phyloP scores from a whole-genome alignment of 2,329 filamentous ascomycete species.

The Penicillium thymicola region DNA sequence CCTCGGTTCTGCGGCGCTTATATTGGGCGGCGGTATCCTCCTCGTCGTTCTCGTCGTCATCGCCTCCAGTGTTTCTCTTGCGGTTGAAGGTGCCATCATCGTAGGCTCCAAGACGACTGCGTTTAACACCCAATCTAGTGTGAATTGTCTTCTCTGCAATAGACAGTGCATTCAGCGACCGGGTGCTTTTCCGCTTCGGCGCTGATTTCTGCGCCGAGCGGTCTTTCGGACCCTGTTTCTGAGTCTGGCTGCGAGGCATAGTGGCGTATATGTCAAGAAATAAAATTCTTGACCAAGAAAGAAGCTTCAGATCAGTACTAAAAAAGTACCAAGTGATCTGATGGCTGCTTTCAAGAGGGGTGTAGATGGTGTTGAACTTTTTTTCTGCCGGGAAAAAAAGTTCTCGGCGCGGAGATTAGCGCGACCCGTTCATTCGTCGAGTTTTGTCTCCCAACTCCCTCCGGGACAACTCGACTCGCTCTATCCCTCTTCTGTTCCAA shows the following conservation, averaged over 20 bases:
- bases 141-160: slow-evolving; percentile 60
- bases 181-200: slow-evolving; percentile 47
- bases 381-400: slow-evolving; percentile 33
- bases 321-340: slow-evolving; percentile 7
- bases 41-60: slow-evolving; percentile 45
- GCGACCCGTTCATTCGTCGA: slow-evolving; percentile 24
- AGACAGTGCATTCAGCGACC: slow-evolving; percentile 60
- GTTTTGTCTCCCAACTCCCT: slow-evolving; percentile 10
- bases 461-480: slow-evolving; percentile 21
- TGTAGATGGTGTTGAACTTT: slow-evolving; percentile 24
- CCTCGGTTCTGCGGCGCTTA: slow-evolving; percentile 46
- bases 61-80: slow-evolving; percentile 36
- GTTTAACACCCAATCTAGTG: slow-evolving; percentile 52
- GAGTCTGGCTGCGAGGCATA: slow-evolving; percentile 44
- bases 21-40: slow-evolving; percentile 32
- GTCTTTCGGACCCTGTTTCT: slow-evolving; percentile 40
- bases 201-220: slow-evolving; percentile 41
- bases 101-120: slow-evolving; percentile 58
- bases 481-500: not conserved
- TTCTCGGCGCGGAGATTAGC: slow-evolving; percentile 36
- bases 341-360: slow-evolving; percentile 13
- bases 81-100: slow-evolving; percentile 45
- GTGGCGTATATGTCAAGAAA: slow-evolving; percentile 9
- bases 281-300: not conserved
- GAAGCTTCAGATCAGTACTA: slow-evolving; percentile 2